Conservation (phyloP, 257 asterid species). For the Fraxinus pennsylvanica region DNA sequence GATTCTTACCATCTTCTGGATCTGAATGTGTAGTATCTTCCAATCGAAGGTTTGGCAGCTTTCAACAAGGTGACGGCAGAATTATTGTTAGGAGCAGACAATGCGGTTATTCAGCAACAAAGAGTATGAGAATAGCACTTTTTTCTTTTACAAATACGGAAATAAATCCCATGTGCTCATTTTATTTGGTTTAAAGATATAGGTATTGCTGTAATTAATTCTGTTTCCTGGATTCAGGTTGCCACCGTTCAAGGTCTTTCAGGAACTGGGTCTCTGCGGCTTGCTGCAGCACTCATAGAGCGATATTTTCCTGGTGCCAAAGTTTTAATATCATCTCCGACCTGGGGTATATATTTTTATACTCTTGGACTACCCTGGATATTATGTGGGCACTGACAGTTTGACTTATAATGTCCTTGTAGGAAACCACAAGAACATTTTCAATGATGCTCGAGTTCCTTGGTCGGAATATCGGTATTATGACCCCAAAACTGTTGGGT, state of each 20-base stretch:
- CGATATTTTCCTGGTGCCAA: constrained; percentile 85
- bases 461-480: constrained; percentile 96
- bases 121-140: constrained; percentile 49
- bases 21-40: constrained; percentile 71
- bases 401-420: constrained; percentile 31
- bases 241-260: constrained; percentile 98
- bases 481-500: constrained; percentile 89
- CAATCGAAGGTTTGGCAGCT: constrained; percentile 97
- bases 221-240: constrained; percentile 48
- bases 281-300: constrained; percentile 89
- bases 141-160: constrained; percentile 19
- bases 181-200: constrained; percentile 2
- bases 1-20: constrained; percentile 30
- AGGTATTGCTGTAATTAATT: constrained; percentile 9
- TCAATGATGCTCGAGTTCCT: constrained; percentile 89
- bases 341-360: constrained; percentile 70
- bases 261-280: constrained; percentile 97
- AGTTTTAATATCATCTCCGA: constrained; percentile 89
- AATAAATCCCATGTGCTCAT: constrained; percentile 15
- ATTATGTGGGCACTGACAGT: constrained; percentile 20
- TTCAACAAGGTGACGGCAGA: constrained; percentile 94
- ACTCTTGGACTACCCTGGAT: constrained; percentile 21
- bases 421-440: constrained; percentile 96
- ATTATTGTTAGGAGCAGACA: constrained; percentile 79
- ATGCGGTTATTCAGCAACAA: constrained; percentile 69